These are phyloP conservation scores for Chalciporus piperatus DNA, from an alignment of 768 basidiomycete species.

Conservation along the genomic window DNA sequence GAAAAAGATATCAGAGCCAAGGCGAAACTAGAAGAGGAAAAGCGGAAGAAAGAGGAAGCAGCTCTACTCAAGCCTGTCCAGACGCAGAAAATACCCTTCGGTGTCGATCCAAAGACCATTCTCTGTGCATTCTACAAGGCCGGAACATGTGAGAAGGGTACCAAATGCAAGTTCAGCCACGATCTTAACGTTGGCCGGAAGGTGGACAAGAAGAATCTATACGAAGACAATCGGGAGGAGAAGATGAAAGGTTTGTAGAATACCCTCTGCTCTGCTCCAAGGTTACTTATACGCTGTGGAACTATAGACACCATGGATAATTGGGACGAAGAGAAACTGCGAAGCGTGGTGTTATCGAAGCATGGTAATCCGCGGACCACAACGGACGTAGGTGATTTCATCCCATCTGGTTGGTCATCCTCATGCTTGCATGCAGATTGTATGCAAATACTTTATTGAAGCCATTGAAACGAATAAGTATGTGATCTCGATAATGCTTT, in stretches of 20 bases:
- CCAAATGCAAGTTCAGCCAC: constrained; percentile 97
- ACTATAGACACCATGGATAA: constrained; percentile 89
- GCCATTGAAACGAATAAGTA: constrained; percentile 91
- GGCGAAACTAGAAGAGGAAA: constrained; percentile 76
- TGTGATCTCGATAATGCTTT: not conserved
- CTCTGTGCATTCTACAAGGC: constrained; percentile 92
- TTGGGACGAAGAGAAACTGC: constrained; percentile 95
- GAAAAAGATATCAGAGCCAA: constrained; percentile 78
- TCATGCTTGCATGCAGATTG: constrained; percentile 58
- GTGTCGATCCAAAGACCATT: constrained; percentile 94
- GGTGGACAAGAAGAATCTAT: constrained; percentile 93
- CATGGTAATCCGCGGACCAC: constrained; percentile 88
- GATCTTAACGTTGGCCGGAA: constrained; percentile 86
- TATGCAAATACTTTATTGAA: constrained; percentile 96
- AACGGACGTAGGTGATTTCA: constrained; percentile 65
- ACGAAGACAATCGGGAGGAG: constrained; percentile 83
- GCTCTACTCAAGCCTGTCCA: constrained; percentile 79
- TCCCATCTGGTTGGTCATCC: constrained; percentile 1
- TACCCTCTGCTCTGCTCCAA: not conserved
- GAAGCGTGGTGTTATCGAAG: constrained; percentile 82
- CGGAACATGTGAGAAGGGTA: constrained; percentile 90
- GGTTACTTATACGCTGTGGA: not conserved
- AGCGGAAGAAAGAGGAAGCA: constrained; percentile 81
- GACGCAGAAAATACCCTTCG: constrained; percentile 86
- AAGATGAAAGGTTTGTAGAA: constrained; percentile 60